phyloP scores from a whole-genome alignment of 163 green algal genomes.

The Picocystis sp. region DNA sequence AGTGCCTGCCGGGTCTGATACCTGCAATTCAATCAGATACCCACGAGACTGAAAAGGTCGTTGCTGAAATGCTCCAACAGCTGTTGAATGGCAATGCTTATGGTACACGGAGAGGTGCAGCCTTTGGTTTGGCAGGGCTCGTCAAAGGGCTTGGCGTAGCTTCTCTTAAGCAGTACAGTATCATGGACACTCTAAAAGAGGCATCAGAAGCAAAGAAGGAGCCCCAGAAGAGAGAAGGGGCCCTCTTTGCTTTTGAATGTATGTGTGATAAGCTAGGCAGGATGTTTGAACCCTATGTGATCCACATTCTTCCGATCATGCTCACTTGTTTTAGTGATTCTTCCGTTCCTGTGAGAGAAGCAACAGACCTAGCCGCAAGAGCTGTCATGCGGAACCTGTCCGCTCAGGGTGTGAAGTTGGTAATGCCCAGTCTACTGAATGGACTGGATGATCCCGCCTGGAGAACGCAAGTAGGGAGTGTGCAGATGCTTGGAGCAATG shows the following conservation, averaged over 20 bases:
- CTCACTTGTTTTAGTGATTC: constrained; percentile 75
- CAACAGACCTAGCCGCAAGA: background rate
- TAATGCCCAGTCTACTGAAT: constrained; percentile 73
- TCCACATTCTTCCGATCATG: constrained; percentile 78
- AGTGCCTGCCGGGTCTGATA: constrained; percentile 75
- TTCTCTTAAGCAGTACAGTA: constrained; percentile 49
- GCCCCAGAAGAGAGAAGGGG: constrained; percentile 41
- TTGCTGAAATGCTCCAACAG: constrained; percentile 40
- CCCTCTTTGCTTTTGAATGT: constrained; percentile 79
- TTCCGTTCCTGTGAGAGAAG: constrained; percentile 24
- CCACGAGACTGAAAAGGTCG: constrained; percentile 33
- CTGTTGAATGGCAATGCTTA: constrained; percentile 50
- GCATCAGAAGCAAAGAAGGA: constrained; percentile 70
- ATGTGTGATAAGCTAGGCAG: constrained; percentile 76
- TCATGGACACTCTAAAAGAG: constrained; percentile 75
- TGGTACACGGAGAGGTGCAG: constrained; percentile 62
- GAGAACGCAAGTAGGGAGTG: constrained; percentile 88
- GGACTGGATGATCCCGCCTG: constrained; percentile 44
- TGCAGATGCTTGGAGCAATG: constrained; percentile 91
- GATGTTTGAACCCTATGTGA: constrained; percentile 97
- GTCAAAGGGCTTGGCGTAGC: constrained; percentile 82
- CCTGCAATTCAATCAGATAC: constrained; percentile 31
- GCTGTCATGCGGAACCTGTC: constrained; percentile 5
- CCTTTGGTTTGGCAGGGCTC: constrained; percentile 71
- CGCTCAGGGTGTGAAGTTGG: constrained; percentile 76